Percentiles rank a stretch among this genome's conserved stretches.
Conservation (phyloP, 306 rosid species). For the Astragalus membranaceus region DNA sequence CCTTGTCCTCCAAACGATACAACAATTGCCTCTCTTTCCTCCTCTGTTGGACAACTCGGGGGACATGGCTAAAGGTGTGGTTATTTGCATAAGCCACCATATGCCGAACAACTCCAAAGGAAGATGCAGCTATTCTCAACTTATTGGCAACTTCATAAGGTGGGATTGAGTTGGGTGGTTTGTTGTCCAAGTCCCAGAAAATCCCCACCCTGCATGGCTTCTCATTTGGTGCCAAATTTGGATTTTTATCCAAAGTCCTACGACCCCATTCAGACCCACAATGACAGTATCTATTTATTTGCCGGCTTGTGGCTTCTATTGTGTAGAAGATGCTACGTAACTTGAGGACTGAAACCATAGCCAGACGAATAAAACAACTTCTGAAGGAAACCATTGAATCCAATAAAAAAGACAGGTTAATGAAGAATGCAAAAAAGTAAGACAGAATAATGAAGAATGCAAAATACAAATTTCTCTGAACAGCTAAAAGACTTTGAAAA, state of each 20-base stretch:
- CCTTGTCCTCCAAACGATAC: conserved; percentile 48
- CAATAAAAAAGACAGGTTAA: neutral
- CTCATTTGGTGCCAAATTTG: conserved; percentile 9
- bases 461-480: neutral
- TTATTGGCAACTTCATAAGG: conserved; percentile 66
- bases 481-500: neutral
- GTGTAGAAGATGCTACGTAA: conserved; percentile 18
- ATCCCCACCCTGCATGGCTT: conserved; percentile 46
- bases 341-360: conserved; percentile 32
- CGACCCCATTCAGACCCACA: conserved; percentile 4
- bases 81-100: conserved; percentile 70
- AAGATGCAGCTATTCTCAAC: conserved; percentile 59
- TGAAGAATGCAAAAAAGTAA: neutral
- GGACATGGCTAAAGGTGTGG: conserved; percentile 44
- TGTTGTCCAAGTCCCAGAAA: conserved; percentile 86
- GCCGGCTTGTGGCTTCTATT: neutral
- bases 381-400: neutral
- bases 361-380: neutral
- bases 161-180: conserved; percentile 63
- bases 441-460: neutral
- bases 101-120: conserved; percentile 56
- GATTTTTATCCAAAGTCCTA: conserved; percentile 4
- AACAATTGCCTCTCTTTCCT: conserved; percentile 43
- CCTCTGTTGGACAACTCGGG: conserved; percentile 41
- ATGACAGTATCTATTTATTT: conserved; percentile 23